Evolutionary conservation across 2,329 filamentous ascomycete genomes (phyloP).

Genomic region (Rutstroemia sp.): DNA sequence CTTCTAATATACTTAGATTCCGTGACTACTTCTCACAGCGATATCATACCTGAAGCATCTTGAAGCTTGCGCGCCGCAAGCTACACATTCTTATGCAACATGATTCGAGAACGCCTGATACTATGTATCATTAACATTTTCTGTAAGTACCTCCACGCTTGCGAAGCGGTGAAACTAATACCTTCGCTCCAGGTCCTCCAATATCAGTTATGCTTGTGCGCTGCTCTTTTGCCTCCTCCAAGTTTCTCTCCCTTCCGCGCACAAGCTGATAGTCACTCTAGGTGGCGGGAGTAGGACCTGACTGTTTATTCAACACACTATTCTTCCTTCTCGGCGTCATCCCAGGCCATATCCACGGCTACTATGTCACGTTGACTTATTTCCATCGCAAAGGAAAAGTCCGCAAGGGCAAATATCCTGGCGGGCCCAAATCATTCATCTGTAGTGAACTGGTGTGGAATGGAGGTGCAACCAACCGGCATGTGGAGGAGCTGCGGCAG

Average conservation of each 20-base stretch:
- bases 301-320: slow-evolving; percentile 20
- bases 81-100: neutral
- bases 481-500: slow-evolving; percentile 17
- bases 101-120: slow-evolving; percentile 13
- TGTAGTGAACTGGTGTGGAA: slow-evolving; percentile 64
- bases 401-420: slow-evolving; percentile 43
- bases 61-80: neutral
- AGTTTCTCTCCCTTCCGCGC: neutral
- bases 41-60: neutral
- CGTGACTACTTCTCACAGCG: neutral
- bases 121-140: slow-evolving; percentile 21
- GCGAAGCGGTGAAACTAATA: neutral
- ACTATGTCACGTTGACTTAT: slow-evolving; percentile 62
- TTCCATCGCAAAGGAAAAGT: slow-evolving; percentile 60
- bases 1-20: too few species aligned
- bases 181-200: slow-evolving; percentile 14
- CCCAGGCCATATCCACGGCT: slow-evolving; percentile 27
- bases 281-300: slow-evolving; percentile 16
- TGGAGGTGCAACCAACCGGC: slow-evolving; percentile 39
- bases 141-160: slow-evolving; percentile 10
- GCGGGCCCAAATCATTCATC: slow-evolving; percentile 55
- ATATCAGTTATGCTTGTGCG: slow-evolving; percentile 19
- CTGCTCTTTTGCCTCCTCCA: neutral
- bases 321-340: slow-evolving; percentile 22
- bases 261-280: neutral